phyloP scores from a whole-genome alignment of 768 basidiomycete species.

The Rubroboletus satanas region DNA sequence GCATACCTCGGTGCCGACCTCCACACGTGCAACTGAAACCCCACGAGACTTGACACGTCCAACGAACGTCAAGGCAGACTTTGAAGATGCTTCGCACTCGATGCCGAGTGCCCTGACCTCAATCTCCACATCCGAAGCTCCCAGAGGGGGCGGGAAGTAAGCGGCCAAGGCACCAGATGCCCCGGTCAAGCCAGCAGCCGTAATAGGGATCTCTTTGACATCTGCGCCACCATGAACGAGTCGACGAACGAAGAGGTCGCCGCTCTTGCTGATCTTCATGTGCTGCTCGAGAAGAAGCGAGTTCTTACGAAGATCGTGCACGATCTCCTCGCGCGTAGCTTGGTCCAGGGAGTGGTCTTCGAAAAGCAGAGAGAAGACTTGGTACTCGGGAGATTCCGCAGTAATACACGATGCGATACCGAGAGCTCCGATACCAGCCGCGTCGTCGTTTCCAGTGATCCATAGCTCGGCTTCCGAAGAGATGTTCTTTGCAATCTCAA shows the following conservation, averaged over 20 bases:
- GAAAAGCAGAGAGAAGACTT: conserved; percentile 27
- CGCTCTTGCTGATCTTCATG: conserved; percentile 26
- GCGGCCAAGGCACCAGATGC: conserved; percentile 14
- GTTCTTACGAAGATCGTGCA: conserved; percentile 27
- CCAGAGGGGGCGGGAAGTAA: conserved; percentile 18
- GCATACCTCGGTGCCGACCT: conserved; percentile 9
- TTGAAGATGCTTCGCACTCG: not conserved
- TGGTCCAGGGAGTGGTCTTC: conserved; percentile 27
- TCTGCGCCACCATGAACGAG: conserved; percentile 27
- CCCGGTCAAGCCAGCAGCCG: conserved; percentile 12
- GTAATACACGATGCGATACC: conserved; percentile 28
- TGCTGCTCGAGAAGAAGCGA: conserved; percentile 27
- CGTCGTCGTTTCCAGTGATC: conserved; percentile 30
- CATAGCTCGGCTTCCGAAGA: conserved; percentile 26
- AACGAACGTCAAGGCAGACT: conserved; percentile 17
- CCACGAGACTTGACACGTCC: conserved; percentile 20
- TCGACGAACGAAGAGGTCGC: conserved; percentile 28
- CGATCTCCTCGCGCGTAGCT: conserved; percentile 20
- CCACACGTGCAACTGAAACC: not conserved
- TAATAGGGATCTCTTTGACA: conserved; percentile 13
- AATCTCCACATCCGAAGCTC: conserved; percentile 19
- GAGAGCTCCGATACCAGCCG: conserved; percentile 29
- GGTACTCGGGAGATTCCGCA: conserved; percentile 30
- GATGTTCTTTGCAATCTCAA: conserved; percentile 25
- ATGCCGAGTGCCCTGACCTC: conserved; percentile 15